Evolutionary conservation across 2,329 filamentous ascomycete species (phyloP).

Genomic region (Aureobasidium sp.): DNA sequence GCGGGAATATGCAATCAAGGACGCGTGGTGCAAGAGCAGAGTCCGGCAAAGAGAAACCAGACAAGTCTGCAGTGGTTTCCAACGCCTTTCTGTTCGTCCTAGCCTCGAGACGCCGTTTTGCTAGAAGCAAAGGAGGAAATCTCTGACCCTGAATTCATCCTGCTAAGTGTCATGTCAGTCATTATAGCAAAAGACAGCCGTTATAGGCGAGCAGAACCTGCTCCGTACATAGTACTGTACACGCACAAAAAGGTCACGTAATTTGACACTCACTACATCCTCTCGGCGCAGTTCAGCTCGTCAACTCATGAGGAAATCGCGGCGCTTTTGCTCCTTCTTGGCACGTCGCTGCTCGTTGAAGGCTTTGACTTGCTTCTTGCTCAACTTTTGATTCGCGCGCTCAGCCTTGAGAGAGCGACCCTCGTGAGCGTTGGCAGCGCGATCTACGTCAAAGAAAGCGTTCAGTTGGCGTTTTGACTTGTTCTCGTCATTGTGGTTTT

Average conservation of each 20-base stretch:
- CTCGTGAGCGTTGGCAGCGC: conserved; percentile 82
- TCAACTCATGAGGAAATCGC: conserved; percentile 85
- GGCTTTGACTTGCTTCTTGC: conserved; percentile 76
- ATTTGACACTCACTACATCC: conserved; percentile 13
- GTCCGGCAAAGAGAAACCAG: neutral
- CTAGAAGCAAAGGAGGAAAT: conserved; percentile 9
- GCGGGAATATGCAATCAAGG: neutral
- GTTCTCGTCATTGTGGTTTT: conserved; percentile 76
- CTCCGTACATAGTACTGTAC: conserved; percentile 12
- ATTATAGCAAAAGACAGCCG: conserved; percentile 10
- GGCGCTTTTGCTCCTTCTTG: conserved; percentile 87
- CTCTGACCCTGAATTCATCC: neutral
- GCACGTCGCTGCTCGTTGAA: conserved; percentile 85
- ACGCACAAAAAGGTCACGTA: conserved; percentile 11
- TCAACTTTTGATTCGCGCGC: conserved; percentile 73
- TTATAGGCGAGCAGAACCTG: conserved; percentile 4
- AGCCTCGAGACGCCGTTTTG: conserved; percentile 7
- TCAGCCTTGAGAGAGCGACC: conserved; percentile 88
- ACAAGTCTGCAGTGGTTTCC: neutral
- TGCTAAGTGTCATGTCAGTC: conserved; percentile 13
- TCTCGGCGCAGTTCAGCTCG: neutral
- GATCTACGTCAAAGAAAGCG: conserved; percentile 92
- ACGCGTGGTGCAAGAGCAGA: neutral
- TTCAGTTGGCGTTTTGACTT: conserved; percentile 85
- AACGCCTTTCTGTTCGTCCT: conserved; percentile 2